Percentiles rank a stretch among this genome's conserved stretches.
Evolutionary conservation across 331 rosid species (phyloP).

Genomic region (Rhamnella rubrinervis): DNA sequence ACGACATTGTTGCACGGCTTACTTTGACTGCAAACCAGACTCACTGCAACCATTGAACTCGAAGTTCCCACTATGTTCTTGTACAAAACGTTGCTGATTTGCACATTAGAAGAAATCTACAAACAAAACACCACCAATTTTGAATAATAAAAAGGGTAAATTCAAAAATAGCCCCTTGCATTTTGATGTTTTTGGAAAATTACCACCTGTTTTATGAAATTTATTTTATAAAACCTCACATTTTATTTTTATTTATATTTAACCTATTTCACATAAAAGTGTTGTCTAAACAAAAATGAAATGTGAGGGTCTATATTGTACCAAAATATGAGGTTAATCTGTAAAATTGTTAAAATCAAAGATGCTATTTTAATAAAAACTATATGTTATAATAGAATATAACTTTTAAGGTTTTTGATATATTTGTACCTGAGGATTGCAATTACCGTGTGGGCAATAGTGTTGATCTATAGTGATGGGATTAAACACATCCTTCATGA

Average conservation of each 20-base stretch:
- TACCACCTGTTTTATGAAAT: too few species aligned
- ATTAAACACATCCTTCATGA: conserved; percentile 34
- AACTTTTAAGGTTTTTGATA: background rate
- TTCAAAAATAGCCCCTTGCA: background rate
- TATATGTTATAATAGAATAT: background rate
- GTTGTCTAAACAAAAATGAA: too few species aligned
- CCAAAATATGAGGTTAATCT: too few species aligned
- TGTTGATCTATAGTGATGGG: conserved; percentile 62
- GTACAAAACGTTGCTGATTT: conserved; percentile 43
- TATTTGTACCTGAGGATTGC: conserved; percentile 29
- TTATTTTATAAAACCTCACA: too few species aligned
- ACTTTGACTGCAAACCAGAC: conserved; percentile 34
- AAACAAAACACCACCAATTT: too few species aligned
- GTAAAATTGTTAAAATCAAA: too few species aligned
- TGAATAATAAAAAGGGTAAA: too few species aligned
- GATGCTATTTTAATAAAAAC: too few species aligned
- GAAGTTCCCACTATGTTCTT: conserved; percentile 43
- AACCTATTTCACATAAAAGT: too few species aligned
- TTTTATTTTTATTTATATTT: too few species aligned
- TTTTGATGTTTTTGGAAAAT: background rate
- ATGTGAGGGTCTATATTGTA: too few species aligned
- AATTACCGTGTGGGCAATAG: conserved; percentile 41
- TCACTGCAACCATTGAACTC: conserved; percentile 23
- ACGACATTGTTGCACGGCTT: conserved; percentile 45
- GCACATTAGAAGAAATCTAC: conserved; percentile 36